Evolutionary conservation across 2,329 filamentous ascomycete genomes (phyloP).

Genomic region (Colletotrichum sublineola): DNA sequence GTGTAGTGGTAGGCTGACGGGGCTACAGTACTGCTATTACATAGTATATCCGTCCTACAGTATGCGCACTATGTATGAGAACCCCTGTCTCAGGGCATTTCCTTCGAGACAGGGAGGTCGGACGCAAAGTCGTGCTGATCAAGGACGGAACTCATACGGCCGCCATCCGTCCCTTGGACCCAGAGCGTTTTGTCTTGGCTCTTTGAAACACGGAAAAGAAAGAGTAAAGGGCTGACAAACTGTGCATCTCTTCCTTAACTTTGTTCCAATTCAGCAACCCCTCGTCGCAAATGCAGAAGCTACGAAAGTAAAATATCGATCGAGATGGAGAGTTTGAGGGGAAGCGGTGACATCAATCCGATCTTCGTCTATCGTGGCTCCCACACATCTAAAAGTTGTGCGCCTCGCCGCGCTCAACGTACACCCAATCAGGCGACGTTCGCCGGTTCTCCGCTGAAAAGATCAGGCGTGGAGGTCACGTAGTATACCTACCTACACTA

Average conservation of each 20-base stretch:
- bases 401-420: not conserved
- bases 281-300: not conserved
- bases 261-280: not conserved
- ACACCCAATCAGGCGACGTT: not conserved
- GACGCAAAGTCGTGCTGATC: conserved; percentile 20
- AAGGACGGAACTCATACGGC: conserved; percentile 23
- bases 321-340: conserved; percentile 14
- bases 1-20: not conserved
- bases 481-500: not conserved
- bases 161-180: conserved; percentile 24
- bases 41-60: no score
- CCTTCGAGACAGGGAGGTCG: conserved; percentile 1
- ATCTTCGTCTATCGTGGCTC: conserved; percentile 14
- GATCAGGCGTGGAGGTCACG: not conserved
- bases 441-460: not conserved
- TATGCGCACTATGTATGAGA: no score
- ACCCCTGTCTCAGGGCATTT: no score
- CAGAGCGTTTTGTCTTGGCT: conserved; percentile 40
- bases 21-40: not conserved
- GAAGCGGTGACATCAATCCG: conserved; percentile 17
- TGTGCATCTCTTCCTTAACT: not conserved
- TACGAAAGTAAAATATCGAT: not conserved
- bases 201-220: conserved; percentile 34
- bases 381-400: conserved; percentile 23
- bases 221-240: conserved; percentile 19